Conservation (phyloP, 2,329 filamentous ascomycete species). For the Diplodia corticola region DNA sequence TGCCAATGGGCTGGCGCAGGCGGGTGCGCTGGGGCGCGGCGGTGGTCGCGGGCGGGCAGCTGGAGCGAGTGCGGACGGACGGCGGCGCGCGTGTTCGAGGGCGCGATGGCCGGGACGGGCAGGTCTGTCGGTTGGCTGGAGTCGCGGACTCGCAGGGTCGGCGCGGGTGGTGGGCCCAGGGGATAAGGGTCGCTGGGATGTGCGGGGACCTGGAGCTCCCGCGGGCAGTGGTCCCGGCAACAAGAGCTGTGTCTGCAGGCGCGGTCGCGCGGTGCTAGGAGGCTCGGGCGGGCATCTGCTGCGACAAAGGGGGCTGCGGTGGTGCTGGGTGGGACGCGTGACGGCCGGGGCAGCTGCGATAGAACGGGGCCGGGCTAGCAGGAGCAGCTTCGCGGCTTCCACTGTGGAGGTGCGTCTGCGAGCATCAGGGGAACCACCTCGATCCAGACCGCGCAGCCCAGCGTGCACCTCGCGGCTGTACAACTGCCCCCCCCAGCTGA, state of each 20-base stretch:
- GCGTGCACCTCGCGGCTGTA: conserved; percentile 9
- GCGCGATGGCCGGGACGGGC: background rate
- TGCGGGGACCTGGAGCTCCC: conserved; percentile 21
- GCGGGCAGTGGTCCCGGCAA: background rate
- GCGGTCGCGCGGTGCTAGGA: conserved; percentile 14
- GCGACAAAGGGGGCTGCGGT: background rate
- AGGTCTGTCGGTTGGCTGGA: background rate
- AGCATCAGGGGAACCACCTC: conserved; percentile 12
- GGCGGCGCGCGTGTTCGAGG: background rate
- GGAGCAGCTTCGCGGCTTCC: background rate
- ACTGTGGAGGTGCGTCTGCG: conserved; percentile 7
- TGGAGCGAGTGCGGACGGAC: background rate
- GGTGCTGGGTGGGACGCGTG: conserved; percentile 2
- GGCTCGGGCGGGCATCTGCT: conserved; percentile 4
- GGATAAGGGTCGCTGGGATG: conserved; percentile 23
- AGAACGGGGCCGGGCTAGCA: conserved; percentile 18
- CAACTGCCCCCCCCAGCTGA: background rate
- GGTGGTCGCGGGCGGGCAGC: background rate
- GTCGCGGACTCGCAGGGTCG: background rate
- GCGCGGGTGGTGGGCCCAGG: conserved; percentile 6
- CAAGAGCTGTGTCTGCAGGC: background rate
- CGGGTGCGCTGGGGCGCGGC: background rate
- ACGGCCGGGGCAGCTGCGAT: conserved; percentile 7
- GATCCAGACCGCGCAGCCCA: conserved; percentile 12
- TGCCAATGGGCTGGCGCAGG: background rate